Evolutionary conservation across 2,329 filamentous ascomycete genomes (phyloP).

Genomic region (Lecanicillium sp.): DNA sequence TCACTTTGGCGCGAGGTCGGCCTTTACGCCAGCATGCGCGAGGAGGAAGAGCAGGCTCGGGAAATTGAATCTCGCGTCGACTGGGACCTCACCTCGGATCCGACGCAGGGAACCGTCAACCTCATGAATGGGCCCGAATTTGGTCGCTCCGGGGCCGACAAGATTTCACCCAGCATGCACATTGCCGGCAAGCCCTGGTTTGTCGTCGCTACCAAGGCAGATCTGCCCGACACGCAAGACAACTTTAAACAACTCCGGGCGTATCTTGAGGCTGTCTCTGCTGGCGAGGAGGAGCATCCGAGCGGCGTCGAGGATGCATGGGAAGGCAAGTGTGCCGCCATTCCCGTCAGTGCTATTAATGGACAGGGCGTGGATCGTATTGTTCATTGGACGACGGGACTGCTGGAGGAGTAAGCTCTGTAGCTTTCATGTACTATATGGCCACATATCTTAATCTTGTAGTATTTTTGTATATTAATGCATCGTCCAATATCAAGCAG

Average conservation of each 20-base stretch:
- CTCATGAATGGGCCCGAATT: conserved; percentile 12
- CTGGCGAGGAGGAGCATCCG: conserved; percentile 61
- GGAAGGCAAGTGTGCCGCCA: conserved; percentile 56
- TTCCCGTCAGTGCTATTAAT: conserved; percentile 85
- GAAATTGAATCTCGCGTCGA: conserved; percentile 50
- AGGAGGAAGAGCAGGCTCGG: conserved; percentile 62
- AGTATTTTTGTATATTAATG: not conserved
- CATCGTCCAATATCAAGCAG: too few species aligned
- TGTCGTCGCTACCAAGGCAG: conserved; percentile 88
- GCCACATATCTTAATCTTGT: conserved; percentile 12
- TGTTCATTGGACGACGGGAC: conserved; percentile 61
- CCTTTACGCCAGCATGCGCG: conserved; percentile 72
- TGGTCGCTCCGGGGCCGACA: conserved; percentile 6
- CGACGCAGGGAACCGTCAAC: conserved; percentile 5
- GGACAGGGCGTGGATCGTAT: conserved; percentile 75
- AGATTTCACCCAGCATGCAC: conserved; percentile 39
- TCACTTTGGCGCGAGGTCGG: conserved; percentile 86
- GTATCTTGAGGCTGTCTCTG: conserved; percentile 62
- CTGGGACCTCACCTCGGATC: conserved; percentile 48
- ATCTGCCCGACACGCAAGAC: conserved; percentile 67
- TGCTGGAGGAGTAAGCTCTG: conserved; percentile 52
- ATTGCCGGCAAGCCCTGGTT: conserved; percentile 97
- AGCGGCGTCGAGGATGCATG: conserved; percentile 54
- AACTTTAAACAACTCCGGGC: conserved; percentile 64
- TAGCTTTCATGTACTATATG: not conserved